These are phyloP conservation scores for Mycocentrospora acerina DNA, from an alignment of 2,329 filamentous ascomycete genomes.

Conservation along the genomic window DNA sequence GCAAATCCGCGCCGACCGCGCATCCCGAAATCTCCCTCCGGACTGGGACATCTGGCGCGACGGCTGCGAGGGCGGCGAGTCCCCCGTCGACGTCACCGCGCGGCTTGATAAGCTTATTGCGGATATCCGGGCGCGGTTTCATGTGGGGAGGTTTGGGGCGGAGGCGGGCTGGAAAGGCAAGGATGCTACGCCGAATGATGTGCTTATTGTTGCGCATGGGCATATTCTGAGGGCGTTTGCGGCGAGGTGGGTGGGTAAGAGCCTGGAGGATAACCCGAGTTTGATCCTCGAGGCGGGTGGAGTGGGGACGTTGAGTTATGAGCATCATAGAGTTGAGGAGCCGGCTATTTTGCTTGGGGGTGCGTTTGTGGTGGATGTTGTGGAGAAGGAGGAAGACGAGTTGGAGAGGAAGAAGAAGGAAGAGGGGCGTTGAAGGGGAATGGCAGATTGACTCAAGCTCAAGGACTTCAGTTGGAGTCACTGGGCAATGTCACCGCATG, in stretches of 20 bases:
- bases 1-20: conserved; percentile 53
- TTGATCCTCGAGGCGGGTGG: conserved; percentile 73
- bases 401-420: conserved; percentile 10
- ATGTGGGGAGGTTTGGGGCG: conserved; percentile 55
- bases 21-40: conserved; percentile 54
- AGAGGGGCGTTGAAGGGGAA: too few species aligned
- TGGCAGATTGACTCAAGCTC: too few species aligned
- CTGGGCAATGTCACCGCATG: too few species aligned
- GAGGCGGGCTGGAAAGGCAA: conserved; percentile 50
- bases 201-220: conserved; percentile 83
- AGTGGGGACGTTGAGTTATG: conserved; percentile 55
- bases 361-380: conserved; percentile 53
- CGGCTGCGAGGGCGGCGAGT: conserved; percentile 82
- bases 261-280: conserved; percentile 71
- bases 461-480: too few species aligned
- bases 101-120: conserved; percentile 75
- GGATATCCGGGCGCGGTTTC: conserved; percentile 63
- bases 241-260: conserved; percentile 78
- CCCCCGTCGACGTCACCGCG: conserved; percentile 68
- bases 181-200: conserved; percentile 58
- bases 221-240: conserved; percentile 88
- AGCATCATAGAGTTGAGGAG: conserved; percentile 52
- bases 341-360: conserved; percentile 55
- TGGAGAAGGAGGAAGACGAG: conserved; percentile 42
- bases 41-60: conserved; percentile 85